phyloP scores from a whole-genome alignment of 306 rosid species.

The Cicer pinnatifidum region DNA sequence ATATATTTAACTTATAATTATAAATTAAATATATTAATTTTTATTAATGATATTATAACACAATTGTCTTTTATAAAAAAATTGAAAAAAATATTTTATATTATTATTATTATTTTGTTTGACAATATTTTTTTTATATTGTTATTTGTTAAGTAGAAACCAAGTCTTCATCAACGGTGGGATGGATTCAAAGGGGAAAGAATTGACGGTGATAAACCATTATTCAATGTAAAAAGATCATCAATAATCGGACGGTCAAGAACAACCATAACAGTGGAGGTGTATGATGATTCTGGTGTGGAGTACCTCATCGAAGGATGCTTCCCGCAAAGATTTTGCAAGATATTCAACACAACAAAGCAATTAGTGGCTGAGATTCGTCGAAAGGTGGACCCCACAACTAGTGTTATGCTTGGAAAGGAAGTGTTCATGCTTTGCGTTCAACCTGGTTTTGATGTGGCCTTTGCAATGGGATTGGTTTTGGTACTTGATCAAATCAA shows the following conservation, averaged over 20 bases:
- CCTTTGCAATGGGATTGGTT: slow-evolving; percentile 88
- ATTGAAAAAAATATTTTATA: no score
- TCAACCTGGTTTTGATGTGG: slow-evolving; percentile 82
- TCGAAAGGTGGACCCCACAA: slow-evolving; percentile 86
- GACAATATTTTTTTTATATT: neutral
- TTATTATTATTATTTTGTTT: no score
- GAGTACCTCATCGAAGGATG: slow-evolving; percentile 84
- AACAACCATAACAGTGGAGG: slow-evolving; percentile 67
- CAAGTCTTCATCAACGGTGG: slow-evolving; percentile 94
- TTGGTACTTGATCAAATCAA: slow-evolving; percentile 82
- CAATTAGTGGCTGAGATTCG: slow-evolving; percentile 78
- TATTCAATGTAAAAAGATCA: slow-evolving; percentile 80
- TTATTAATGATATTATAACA: no score
- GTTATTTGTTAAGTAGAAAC: slow-evolving; percentile 56
- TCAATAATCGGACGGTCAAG: slow-evolving; percentile 87
- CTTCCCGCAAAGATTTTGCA: slow-evolving; percentile 69
- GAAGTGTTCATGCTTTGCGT: slow-evolving; percentile 82
- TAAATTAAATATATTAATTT: no score
- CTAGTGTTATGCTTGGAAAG: slow-evolving; percentile 80
- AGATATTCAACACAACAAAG: slow-evolving; percentile 51
- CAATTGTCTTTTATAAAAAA: no score
- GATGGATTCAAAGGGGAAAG: slow-evolving; percentile 89
- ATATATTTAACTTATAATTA: no score
- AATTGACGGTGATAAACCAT: slow-evolving; percentile 70
- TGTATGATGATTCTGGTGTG: slow-evolving; percentile 52